Evolutionary conservation across 1,284 basidiomycete genomes (phyloP), one percentile per base, ranked within the genome.

Genomic region (Trichosporon inkin): DNA sequence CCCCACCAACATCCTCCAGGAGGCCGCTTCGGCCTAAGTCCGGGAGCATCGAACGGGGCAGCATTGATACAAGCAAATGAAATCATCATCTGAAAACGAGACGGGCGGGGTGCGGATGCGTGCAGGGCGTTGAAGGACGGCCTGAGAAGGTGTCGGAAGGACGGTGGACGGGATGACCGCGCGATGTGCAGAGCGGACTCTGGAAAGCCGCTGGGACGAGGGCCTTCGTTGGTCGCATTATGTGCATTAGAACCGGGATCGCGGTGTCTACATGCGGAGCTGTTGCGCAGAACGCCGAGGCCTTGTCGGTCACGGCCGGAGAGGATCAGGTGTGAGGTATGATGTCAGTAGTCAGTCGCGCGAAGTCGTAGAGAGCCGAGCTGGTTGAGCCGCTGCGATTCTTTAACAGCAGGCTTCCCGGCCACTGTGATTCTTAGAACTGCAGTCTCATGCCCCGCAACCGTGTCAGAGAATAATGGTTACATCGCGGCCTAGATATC

Each of bases 1-100:
- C 53, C 53, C 53, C 53, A 39, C 35, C 37, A 34, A 34, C 44
- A 49, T 49, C 44, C 53, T 54, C 53, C 36, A 54, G 53, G 53
- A 54, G 53, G 14, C 20, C 20, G 53, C 36, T 7, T 39, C 24
- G 44, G 22, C 24, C 24, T 49, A 49, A 49, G n/a, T 16, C 36
- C 13, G 36, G 44, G 22, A 28, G 24, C 22, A 16, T n/a, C 11
- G 24, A 7, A n/a, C 11, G 24, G 44, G 44, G 38, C n/a, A 40
- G 38, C n/a, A 49, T 49, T 32, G 22, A 49, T 49, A 49, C 44
- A 49, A 49, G 19, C 28, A 49, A 49, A 49, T 49, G 44, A 49
- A 49, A 28, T 4, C n/a, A 40, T 49, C 44, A 49, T 49, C 44
- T 28, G 28, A 13, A 49, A 49, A 22, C 44, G 24, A 32, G 13